A percentile compares a stretch with the other conserved stretches of the same genome.
Evolutionary conservation across 108 stramenopile species (phyloP).

Genomic region (Cylindrotheca fusiformis): DNA sequence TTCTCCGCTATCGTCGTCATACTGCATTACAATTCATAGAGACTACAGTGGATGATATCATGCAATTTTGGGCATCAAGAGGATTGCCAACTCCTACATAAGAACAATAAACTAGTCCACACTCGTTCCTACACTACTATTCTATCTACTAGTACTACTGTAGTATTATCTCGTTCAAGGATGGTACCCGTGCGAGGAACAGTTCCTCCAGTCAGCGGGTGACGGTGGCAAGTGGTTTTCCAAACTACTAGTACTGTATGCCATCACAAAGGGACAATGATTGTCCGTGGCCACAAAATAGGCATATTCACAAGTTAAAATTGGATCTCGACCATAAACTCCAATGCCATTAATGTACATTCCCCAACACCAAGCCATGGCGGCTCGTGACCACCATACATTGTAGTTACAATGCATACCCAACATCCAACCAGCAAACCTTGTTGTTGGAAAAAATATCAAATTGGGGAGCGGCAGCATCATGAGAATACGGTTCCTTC

Average conservation of each 20-base stretch:
- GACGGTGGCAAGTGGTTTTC: slow-evolving; percentile 6
- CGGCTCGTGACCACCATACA: slow-evolving; percentile 44
- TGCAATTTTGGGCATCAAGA: too few species aligned
- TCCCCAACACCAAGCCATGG: slow-evolving; percentile 57
- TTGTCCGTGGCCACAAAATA: slow-evolving; percentile 43
- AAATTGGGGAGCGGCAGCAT: too few species aligned
- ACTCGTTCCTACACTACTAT: too few species aligned
- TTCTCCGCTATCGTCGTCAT: too few species aligned
- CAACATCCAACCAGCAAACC: slow-evolving; percentile 43
- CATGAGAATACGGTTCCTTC: too few species aligned
- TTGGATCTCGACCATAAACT: slow-evolving; percentile 66
- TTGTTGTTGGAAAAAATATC: too few species aligned
- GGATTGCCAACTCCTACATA: too few species aligned
- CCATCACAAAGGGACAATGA: slow-evolving; percentile 27
- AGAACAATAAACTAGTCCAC: too few species aligned
- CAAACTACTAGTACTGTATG: slow-evolving; percentile 41
- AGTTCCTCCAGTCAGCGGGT: slow-evolving; percentile 44
- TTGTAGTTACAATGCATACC: slow-evolving; percentile 59
- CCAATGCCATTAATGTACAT: slow-evolving; percentile 65
- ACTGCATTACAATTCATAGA: too few species aligned
- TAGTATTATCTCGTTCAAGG: too few species aligned
- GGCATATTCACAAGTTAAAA: slow-evolving; percentile 63
- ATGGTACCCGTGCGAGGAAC: slow-evolving; percentile 27
- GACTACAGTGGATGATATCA: too few species aligned
- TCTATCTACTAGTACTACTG: too few species aligned